Base-by-base conservation (phyloP, 2,329 filamentous ascomycete species). In the Cytospora mali region DNA sequence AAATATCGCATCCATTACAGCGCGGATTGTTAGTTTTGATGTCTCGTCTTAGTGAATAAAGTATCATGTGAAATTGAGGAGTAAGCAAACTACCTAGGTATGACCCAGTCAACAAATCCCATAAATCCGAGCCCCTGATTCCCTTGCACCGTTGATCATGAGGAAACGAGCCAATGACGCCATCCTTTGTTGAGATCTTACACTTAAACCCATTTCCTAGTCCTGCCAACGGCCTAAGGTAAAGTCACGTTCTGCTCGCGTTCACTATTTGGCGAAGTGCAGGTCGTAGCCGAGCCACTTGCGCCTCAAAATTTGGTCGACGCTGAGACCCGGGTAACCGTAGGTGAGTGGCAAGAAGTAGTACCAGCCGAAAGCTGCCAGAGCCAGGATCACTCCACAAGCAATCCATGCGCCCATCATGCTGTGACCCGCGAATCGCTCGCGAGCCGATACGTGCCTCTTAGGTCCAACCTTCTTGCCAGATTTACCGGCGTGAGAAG, bases 201-300 rank as follows among this genome's bases (percentile, higher is more conserved):
- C 60, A 62, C 31, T 18, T 27, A 33, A 50, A 35, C 54, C 53
- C n/a, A 23, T 42, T 48, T 21, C 16, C 35, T 46, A 57, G 23
- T 29, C 27, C 21, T 53, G 46, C 27, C 54, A 23, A 48, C 39
- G n/a, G 50, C 33, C 33, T 23, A 39, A 33, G 4, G 52, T n/a
- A 25, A 33, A 4, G 31, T 35, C 35, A 23, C 18, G 3, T 25
- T 18, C 25, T 27, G 29, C 46, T 23, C 23, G 28, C 25, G 23
- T 25, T n/a, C 39, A 31, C 80, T 90, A 99, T 86, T 99, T 99
- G 64, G 95, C 95, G 81, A 99, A 99, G 80, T 99, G 95, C 74
- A 99, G 83, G 75, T 99, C 95, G 75, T 98, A 99, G 67, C 91
- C 91, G 68, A 99, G 83, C 94, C 94, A 98, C 82, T 97, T 97